A percentile compares a stretch with the other conserved stretches of the same genome.
Conservation (phyloP, 148 eudicot species). For the Rhododendron henanense region DNA sequence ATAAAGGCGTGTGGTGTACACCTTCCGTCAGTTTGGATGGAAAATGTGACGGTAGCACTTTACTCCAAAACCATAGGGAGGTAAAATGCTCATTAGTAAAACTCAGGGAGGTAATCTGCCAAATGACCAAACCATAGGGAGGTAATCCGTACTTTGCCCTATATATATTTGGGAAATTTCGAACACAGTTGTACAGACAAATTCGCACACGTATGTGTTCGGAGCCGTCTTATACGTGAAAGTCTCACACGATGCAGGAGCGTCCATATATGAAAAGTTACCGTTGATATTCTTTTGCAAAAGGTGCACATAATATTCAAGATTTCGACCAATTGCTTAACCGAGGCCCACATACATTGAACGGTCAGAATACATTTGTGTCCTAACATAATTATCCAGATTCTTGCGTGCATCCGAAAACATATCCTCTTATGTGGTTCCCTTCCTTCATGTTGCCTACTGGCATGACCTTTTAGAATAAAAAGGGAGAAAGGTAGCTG, state of each 20-base stretch:
- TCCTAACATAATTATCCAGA: not conserved
- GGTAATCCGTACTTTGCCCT: too few relatives aligned
- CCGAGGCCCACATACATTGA: not conserved
- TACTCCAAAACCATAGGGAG: too few relatives aligned
- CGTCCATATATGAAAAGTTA: not conserved
- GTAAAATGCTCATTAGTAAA: too few relatives aligned
- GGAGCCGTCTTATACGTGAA: not conserved
- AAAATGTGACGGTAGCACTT: too few relatives aligned
- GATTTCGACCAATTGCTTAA: not conserved
- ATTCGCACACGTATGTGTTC: not conserved
- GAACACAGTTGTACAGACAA: not conserved
- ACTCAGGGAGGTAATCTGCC: too few relatives aligned
- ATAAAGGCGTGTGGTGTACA: too few relatives aligned
- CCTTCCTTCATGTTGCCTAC: not conserved
- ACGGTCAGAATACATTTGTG: not conserved
- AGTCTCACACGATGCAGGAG: not conserved
- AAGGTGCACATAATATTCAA: not conserved
- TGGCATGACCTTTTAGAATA: not conserved
- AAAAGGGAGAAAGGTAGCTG: not conserved
- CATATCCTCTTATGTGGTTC: not conserved
- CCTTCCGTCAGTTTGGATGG: too few relatives aligned
- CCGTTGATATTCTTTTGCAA: not conserved
- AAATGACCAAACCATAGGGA: too few relatives aligned
- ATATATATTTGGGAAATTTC: not conserved
- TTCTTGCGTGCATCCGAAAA: not conserved